Conservation (phyloP, 352 stramenopile genomes). For the Globisporangium parvum region DNA sequence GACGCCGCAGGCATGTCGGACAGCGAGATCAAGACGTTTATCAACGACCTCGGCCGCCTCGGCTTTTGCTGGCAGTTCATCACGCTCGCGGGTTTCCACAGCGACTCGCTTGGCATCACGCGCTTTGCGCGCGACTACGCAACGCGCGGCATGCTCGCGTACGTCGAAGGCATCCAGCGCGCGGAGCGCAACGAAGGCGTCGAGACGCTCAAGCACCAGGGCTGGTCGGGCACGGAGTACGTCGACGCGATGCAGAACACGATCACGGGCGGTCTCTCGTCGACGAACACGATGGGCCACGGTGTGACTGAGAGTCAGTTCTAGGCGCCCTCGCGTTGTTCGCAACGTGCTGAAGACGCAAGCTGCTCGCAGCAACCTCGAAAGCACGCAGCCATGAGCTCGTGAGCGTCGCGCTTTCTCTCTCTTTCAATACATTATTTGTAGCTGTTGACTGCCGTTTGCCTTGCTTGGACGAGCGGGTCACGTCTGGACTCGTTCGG, state of each 20-base stretch:
- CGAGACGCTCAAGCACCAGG: constrained; percentile 97
- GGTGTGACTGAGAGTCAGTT: constrained; percentile 98
- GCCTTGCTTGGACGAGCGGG: too few relatives aligned
- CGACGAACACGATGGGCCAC: constrained; percentile 96
- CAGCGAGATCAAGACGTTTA: constrained; percentile 91
- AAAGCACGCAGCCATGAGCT: too few relatives aligned
- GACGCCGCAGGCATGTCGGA: constrained; percentile 95
- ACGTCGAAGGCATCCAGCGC: constrained; percentile 96
- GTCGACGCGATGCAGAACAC: constrained; percentile 96
- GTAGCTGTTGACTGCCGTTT: background rate
- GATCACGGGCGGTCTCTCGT: constrained; percentile 92
- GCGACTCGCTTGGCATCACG: constrained; percentile 94
- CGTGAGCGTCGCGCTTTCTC: background rate
- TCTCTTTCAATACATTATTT: constrained; percentile 1
- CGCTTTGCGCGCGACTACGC: constrained; percentile 92
- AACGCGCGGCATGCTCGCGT: constrained; percentile 90
- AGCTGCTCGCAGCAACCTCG: too few relatives aligned
- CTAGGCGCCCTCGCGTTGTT: constrained; percentile 23
- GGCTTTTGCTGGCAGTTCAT: constrained; percentile 99
- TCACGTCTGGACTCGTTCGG: too few relatives aligned
- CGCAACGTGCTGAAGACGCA: too few relatives aligned
- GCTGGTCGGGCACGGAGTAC: constrained; percentile 96
- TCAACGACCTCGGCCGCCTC: constrained; percentile 92
- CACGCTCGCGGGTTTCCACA: constrained; percentile 97
- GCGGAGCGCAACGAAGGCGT: constrained; percentile 93